phyloP scores from a whole-genome alignment of 2,329 filamentous ascomycete genomes.

The Cordyceps militaris region DNA sequence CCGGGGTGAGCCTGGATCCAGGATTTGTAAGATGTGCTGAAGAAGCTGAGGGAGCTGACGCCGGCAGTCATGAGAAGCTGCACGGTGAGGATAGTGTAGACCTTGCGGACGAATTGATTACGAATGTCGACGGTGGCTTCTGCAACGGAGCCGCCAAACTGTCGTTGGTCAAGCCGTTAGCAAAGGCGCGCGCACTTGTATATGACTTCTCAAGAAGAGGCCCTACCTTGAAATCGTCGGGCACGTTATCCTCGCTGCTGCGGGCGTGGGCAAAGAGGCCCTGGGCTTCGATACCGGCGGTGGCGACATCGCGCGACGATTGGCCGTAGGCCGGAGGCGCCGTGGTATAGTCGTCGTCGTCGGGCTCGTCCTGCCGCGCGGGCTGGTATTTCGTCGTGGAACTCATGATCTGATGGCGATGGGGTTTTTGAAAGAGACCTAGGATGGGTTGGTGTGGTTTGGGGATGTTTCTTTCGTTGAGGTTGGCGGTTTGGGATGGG shows the following conservation, averaged over 20 bases:
- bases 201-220: too few relatives aligned
- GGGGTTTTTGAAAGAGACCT: background rate
- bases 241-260: slow-evolving; percentile 80
- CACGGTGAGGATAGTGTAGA: slow-evolving; percentile 95
- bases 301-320: slow-evolving; percentile 36
- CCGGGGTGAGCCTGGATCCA: slow-evolving; percentile 84
- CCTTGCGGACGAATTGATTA: slow-evolving; percentile 95
- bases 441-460: background rate
- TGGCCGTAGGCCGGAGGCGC: slow-evolving; percentile 75
- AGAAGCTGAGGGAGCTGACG: slow-evolving; percentile 80
- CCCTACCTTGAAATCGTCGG: slow-evolving; percentile 88
- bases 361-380: slow-evolving; percentile 80
- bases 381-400: slow-evolving; percentile 74
- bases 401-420: slow-evolving; percentile 48
- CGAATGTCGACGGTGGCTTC: slow-evolving; percentile 93
- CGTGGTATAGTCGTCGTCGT: slow-evolving; percentile 70
- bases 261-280: slow-evolving; percentile 61
- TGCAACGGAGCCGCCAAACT: slow-evolving; percentile 89
- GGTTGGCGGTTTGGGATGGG: background rate
- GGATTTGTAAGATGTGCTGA: slow-evolving; percentile 65
- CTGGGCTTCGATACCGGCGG: slow-evolving; percentile 43
- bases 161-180: background rate
- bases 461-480: slow-evolving; percentile 1
- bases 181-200: background rate
- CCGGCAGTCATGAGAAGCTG: slow-evolving; percentile 81